phyloP scores from a whole-genome alignment of 2,329 filamentous ascomycete species.

The Pseudogymnoascus sp. region DNA sequence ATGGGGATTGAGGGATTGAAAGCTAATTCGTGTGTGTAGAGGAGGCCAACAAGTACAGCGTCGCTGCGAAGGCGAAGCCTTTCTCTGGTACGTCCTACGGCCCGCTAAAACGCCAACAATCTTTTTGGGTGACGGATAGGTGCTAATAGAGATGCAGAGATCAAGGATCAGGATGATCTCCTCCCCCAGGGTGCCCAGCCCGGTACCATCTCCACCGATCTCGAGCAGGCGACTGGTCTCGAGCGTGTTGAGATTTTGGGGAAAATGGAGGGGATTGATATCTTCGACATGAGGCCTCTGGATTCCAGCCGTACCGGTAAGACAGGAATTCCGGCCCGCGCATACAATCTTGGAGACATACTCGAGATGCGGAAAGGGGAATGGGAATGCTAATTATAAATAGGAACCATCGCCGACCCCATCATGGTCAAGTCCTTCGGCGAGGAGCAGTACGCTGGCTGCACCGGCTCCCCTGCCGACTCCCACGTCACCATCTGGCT shows the following conservation, averaged over 20 bases:
- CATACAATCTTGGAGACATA: background rate
- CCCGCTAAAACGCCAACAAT: too few species aligned
- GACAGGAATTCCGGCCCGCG: too few species aligned
- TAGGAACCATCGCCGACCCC: slow-evolving; percentile 82
- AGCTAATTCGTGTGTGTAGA: background rate
- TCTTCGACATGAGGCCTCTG: slow-evolving; percentile 97
- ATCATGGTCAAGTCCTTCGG: slow-evolving; percentile 87
- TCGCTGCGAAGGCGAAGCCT: background rate
- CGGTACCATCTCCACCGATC: slow-evolving; percentile 84
- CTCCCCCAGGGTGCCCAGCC: slow-evolving; percentile 72
- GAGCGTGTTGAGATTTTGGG: slow-evolving; percentile 98
- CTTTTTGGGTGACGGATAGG: background rate
- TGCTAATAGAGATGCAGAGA: slow-evolving; percentile 50
- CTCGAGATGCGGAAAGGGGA: slow-evolving; percentile 15
- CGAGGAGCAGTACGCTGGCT: slow-evolving; percentile 93
- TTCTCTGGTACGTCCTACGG: background rate
- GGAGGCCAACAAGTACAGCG: slow-evolving; percentile 6
- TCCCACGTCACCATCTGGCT: slow-evolving; percentile 89
- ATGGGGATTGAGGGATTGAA: background rate
- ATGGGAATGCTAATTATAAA: background rate
- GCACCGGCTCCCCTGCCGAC: slow-evolving; percentile 89
- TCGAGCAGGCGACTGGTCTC: slow-evolving; percentile 93
- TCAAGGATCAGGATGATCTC: slow-evolving; percentile 78
- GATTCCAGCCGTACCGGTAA: slow-evolving; percentile 82
- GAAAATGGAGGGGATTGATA: slow-evolving; percentile 97